Evolutionary conservation across 768 basidiomycete species (phyloP), one percentile per base, ranked within the genome.

Genomic region (Jaapia argillacea): DNA sequence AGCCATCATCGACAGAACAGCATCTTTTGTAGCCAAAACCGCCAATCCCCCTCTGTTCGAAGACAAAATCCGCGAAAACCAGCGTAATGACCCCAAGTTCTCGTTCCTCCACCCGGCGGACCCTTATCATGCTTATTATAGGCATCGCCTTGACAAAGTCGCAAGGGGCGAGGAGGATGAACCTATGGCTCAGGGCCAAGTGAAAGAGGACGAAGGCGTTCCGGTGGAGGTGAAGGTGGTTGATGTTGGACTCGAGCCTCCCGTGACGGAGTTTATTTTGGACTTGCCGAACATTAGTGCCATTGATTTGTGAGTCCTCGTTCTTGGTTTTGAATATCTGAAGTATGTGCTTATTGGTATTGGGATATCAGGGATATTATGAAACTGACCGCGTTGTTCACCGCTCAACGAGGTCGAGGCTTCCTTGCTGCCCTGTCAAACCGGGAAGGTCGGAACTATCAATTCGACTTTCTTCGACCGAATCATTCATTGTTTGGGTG

Each of bases 91-190:
- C 70, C 90, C 92, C 45, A 94, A 96, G 67, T 99, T 98, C 73
- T 91, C 94, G 45, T 99, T 99, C 72, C 77, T 99, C 62, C 94
- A 94, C 69, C 83, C 89, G 48, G 78, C 79, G 40, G 96, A 99
- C 72, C 90, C 96, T 51, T 99, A 96, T 69, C 90, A 98, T 81
- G 88, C 88, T 48, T 98, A 99, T 67, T 99, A 99, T 60, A 81
- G 87, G 58, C 79, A 93, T 69, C 80, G 85, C 58, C 78, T 94
- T 67, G 88, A 91, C 39, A 81, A 79, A 58, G 77, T 91, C 49
- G 66, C 75, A 42, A 77, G 77, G 5, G 91, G 90, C 16, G 85
- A 88, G 56, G 56, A 76, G 6, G 68, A 75, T 12, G 87, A 87
- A 28, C 54, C 57, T 1, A 50, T 21, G 37, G 37, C 10, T 21